Evolutionary conservation across 148 eudicot species (phyloP).

Genomic region (Polygonum aviculare): DNA sequence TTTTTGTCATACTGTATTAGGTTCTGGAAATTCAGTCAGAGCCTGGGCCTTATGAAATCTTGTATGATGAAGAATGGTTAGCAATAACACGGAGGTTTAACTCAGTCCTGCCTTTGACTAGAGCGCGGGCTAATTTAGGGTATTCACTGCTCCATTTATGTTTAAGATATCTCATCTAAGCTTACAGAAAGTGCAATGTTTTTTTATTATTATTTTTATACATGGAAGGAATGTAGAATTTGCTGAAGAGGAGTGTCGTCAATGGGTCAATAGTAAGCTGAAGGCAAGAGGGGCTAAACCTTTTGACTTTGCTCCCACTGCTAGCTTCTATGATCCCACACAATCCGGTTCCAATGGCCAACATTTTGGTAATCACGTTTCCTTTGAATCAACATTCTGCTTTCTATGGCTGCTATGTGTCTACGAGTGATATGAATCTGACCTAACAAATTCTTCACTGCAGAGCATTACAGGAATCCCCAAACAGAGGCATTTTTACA

Average conservation of each 20-base stretch:
- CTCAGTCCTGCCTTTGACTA: conserved; percentile 46
- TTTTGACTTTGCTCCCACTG: conserved; percentile 9
- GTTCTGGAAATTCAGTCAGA: conserved; percentile 70
- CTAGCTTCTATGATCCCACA: conserved; percentile 27
- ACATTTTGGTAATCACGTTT: conserved; percentile 35
- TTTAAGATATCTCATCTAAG: neutral
- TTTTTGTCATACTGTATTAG: conserved; percentile 23
- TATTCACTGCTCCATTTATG: conserved; percentile 18
- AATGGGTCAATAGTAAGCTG: conserved; percentile 9
- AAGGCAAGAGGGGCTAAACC: conserved; percentile 14
- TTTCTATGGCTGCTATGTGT: neutral
- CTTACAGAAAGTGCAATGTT: neutral
- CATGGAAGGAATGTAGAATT: conserved; percentile 36
- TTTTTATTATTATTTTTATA: conserved; percentile 3
- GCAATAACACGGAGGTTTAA: conserved; percentile 67
- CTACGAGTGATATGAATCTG: neutral
- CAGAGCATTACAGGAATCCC: conserved; percentile 73
- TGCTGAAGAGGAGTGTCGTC: conserved; percentile 46
- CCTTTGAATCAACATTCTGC: neutral
- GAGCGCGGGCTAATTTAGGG: conserved; percentile 47
- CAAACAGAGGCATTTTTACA: conserved; percentile 76
- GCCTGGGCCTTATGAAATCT: conserved; percentile 78
- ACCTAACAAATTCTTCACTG: conserved; percentile 7
- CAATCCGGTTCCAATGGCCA: conserved; percentile 26
- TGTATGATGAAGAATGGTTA: conserved; percentile 98